Evolutionary conservation across 2,329 filamentous ascomycete species (phyloP).

Genomic region (Aspergillus ustus): DNA sequence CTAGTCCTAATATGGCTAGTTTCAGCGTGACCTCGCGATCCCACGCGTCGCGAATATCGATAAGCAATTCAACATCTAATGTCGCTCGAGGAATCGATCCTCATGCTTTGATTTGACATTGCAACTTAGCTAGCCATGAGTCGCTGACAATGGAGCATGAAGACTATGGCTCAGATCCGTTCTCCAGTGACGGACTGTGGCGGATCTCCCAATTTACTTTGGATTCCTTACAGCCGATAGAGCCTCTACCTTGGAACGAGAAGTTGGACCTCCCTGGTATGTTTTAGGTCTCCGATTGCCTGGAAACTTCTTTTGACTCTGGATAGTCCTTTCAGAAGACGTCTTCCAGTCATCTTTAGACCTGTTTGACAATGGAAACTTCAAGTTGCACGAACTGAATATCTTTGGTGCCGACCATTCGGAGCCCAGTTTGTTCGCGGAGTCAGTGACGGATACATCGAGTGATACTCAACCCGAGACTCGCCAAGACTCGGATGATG

Average conservation of each 20-base stretch:
- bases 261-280: constrained; percentile 39
- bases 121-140: constrained; percentile 5
- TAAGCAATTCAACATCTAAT: constrained; percentile 11
- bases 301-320: neutral
- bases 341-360: constrained; percentile 30
- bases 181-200: constrained; percentile 43
- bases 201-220: constrained; percentile 44
- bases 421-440: constrained; percentile 25
- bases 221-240: constrained; percentile 42
- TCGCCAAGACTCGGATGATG: constrained; percentile 24
- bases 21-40: constrained; percentile 27
- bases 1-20: constrained; percentile 26
- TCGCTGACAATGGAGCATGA: constrained; percentile 33
- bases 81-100: neutral
- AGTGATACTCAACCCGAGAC: constrained; percentile 28
- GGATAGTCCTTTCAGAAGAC: constrained; percentile 30
- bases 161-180: constrained; percentile 34
- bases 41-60: constrained; percentile 26
- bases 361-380: constrained; percentile 29
- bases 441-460: constrained; percentile 26
- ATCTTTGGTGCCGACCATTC: constrained; percentile 34
- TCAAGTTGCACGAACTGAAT: constrained; percentile 39
- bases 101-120: constrained; percentile 4
- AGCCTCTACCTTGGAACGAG: constrained; percentile 41
- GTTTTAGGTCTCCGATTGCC: constrained; percentile 13